Base-by-base conservation (phyloP, 2,329 filamentous ascomycete genomes). In the Arthrobotrys megalospora region DNA sequence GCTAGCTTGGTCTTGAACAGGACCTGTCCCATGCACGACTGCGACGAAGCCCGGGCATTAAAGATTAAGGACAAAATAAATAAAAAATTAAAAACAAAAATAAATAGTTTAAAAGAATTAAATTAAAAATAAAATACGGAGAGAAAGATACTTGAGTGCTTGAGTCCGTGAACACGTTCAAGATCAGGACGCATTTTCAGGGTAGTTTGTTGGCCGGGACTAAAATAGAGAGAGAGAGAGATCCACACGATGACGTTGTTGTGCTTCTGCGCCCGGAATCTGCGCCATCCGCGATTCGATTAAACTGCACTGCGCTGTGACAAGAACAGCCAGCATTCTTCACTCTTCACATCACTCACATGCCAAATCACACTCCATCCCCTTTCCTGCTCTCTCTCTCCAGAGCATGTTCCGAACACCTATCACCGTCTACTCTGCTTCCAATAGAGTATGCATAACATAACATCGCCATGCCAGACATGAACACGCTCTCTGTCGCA, bases 401-500 rank as follows among this genome's bases (percentile, higher is more conserved):
- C 24, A 21, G 10, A 41, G 41, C 19, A 14, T 66, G 32, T 19
- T 24, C 14, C 36, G 32, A 50, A 67, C n/a, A 67, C 10, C 53
- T 14, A 7, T 24, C 19, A 38, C 21, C 28, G 53, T 52, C 32
- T 64, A 32, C 28, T 38, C 53, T 68, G 64, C 53, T 70, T 45
- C 16, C 12, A 55, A 34, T 14, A 28, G 6, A 7, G 2, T 14
- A 14, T 21, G n/a, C 34, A 41, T 34, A 28, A 2, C 24, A 28
- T 28, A 28, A 28, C 48, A 69, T 89, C 96, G 82, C 38, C 71
- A 76, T 70, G 72, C 58, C 65, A 58, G 66, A 77, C 60, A 77
- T 77, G 73, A 94, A 93, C 85, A 96, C 94, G 16, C 88, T 95
- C 45, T 90, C 92, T 12, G 91, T 98, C 77, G 90, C 91, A 72